Conservation (phyloP, 2,329 filamentous ascomycete genomes). For the Paecilomyces dactylethromorphus region DNA sequence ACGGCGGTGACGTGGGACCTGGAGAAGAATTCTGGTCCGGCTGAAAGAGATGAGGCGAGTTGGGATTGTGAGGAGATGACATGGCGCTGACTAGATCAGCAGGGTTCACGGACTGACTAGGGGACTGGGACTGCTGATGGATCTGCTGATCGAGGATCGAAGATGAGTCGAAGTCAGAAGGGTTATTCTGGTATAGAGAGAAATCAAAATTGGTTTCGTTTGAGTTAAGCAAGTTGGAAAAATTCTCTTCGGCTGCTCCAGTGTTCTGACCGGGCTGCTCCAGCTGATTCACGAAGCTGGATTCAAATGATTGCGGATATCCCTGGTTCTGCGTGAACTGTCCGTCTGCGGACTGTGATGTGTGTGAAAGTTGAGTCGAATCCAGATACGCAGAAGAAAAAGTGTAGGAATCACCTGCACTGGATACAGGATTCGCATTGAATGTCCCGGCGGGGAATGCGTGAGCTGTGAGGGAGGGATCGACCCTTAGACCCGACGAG, state of each 20-base stretch:
- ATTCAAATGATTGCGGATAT: slow-evolving; percentile 31
- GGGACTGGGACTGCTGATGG: slow-evolving; percentile 25
- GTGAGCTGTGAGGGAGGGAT: slow-evolving; percentile 28
- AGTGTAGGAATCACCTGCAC: slow-evolving; percentile 27
- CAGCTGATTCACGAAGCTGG: slow-evolving; percentile 28
- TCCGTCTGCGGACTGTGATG: slow-evolving; percentile 24
- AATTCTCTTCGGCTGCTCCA: slow-evolving; percentile 27
- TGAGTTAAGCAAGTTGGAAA: slow-evolving; percentile 33
- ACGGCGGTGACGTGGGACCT: slow-evolving; percentile 49
- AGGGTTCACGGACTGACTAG: slow-evolving; percentile 40
- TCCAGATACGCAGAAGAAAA: slow-evolving; percentile 30
- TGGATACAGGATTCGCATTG: slow-evolving; percentile 17
- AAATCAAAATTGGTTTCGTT: slow-evolving; percentile 33
- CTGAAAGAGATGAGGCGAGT: slow-evolving; percentile 51
- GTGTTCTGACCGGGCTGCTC: slow-evolving; percentile 22
- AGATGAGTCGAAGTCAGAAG: slow-evolving; percentile 31
- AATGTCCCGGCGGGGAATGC: slow-evolving; percentile 28
- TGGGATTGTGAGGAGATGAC: slow-evolving; percentile 45
- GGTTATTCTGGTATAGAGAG: slow-evolving; percentile 23
- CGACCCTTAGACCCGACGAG: slow-evolving; percentile 24
- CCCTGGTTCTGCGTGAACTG: slow-evolving; percentile 26
- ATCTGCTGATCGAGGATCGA: slow-evolving; percentile 35
- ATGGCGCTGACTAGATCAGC: slow-evolving; percentile 41
- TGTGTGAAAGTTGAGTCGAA: slow-evolving; percentile 21
- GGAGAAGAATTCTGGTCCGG: slow-evolving; percentile 49